These are phyloP conservation scores for Brassica napus DNA, from an alignment of 345 rosid species.

Conservation along the genomic window DNA sequence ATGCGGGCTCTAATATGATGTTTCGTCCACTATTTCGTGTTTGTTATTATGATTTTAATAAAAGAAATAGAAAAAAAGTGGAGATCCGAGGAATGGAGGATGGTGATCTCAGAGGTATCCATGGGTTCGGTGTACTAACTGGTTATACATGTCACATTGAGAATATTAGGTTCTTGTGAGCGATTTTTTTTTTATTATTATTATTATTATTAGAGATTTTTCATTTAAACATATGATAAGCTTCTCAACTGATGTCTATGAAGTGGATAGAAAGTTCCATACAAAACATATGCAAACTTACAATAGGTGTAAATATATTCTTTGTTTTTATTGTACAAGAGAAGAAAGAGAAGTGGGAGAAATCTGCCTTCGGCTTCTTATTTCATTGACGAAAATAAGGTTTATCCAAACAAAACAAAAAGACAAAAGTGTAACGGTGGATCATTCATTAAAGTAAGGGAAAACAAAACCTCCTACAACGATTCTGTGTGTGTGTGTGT, in stretches of 20 bases:
- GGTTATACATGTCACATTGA: too few relatives aligned
- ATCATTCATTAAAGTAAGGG: slow-evolving; percentile 20
- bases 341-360: slow-evolving; percentile 1
- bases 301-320: background rate
- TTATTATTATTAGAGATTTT: too few relatives aligned
- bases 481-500: background rate
- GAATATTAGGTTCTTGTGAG: too few relatives aligned
- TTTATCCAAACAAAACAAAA: slow-evolving; percentile 24
- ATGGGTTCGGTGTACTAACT: too few relatives aligned
- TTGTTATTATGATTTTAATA: too few relatives aligned
- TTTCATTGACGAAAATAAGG: slow-evolving; percentile 21
- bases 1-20: too few relatives aligned
- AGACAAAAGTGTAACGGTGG: slow-evolving; percentile 36
- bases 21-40: too few relatives aligned
- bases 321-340: background rate
- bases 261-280: background rate
- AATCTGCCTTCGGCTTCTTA: slow-evolving; percentile 40
- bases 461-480: slow-evolving; percentile 28
- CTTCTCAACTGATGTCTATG: background rate
- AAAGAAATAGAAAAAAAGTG: too few relatives aligned
- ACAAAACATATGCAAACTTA: background rate
- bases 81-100: too few relatives aligned
- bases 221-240: too few relatives aligned
- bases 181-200: too few relatives aligned
- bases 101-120: too few relatives aligned